A percentile compares a stretch with the other conserved stretches of the same genome.
Conservation (phyloP, 352 stramenopile genomes). For the Pythium folliculosum region DNA sequence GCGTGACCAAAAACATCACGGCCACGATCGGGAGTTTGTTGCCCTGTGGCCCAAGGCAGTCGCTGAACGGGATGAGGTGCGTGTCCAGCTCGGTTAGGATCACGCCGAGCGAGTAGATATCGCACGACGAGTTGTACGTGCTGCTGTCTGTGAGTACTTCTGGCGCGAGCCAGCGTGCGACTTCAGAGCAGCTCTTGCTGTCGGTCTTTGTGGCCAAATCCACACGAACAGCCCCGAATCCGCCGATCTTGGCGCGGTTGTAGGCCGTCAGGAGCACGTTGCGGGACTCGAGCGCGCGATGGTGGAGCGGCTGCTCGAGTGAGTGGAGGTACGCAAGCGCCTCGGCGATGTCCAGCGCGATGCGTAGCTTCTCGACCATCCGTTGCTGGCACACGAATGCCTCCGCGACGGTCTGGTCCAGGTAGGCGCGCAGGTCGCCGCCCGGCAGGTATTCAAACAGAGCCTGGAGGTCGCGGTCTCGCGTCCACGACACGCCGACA, state of each 20-base stretch:
- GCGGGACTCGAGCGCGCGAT: conserved; percentile 29
- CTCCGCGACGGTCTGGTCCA: conserved; percentile 12
- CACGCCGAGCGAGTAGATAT: conserved; percentile 28
- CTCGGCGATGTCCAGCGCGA: conserved; percentile 33
- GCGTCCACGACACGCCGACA: conserved; percentile 26
- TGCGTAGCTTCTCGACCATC: conserved; percentile 29
- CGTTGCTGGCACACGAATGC: conserved; percentile 7
- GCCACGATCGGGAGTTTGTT: conserved; percentile 16
- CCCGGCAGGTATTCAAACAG: conserved; percentile 31
- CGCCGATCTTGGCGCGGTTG: conserved; percentile 29
- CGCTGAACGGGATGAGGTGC: conserved; percentile 20
- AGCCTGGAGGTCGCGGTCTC: conserved; percentile 19
- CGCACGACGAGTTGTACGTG: conserved; percentile 5
- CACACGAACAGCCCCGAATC: conserved; percentile 24
- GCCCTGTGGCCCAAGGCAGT: conserved; percentile 20
- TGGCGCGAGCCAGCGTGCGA: conserved; percentile 25
- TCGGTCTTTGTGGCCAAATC: neutral
- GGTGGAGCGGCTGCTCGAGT: conserved; percentile 21
- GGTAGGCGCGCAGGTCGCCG: conserved; percentile 26
- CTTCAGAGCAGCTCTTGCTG: neutral
- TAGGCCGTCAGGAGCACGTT: conserved; percentile 31
- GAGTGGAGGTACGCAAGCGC: conserved; percentile 37
- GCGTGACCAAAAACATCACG: conserved; percentile 16
- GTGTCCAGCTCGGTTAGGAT: conserved; percentile 29
- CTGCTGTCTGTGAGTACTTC: conserved; percentile 17